Percentiles rank a stretch among this genome's conserved stretches.
phyloP scores from a whole-genome alignment of 257 asterid species.

The Primulina huaijiensis region DNA sequence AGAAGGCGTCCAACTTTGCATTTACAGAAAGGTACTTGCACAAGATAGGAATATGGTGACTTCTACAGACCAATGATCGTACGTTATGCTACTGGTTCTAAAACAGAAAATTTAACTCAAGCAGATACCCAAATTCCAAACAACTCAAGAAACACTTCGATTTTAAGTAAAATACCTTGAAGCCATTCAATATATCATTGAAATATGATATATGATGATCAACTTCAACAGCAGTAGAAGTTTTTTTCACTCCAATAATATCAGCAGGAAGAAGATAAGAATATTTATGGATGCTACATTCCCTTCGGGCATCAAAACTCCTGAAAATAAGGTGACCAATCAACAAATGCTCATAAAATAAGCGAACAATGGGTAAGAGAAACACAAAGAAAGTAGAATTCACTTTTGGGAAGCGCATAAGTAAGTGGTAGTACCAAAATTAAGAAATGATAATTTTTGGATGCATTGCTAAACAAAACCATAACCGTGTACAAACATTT shows the following conservation, averaged over 20 bases:
- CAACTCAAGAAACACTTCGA: background rate
- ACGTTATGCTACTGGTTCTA: background rate
- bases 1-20: background rate
- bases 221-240: conserved; percentile 11
- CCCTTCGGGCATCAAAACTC: conserved; percentile 89
- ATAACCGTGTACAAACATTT: background rate
- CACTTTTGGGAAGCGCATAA: background rate
- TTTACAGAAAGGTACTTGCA: background rate
- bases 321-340: conserved; percentile 37
- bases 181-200: background rate
- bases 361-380: background rate
- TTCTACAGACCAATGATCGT: background rate
- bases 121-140: background rate
- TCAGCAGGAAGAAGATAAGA: conserved; percentile 90
- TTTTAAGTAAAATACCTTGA: background rate
- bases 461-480: background rate
- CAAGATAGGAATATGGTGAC: background rate
- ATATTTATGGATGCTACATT: conserved; percentile 78
- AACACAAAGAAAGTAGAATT: background rate
- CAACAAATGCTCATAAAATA: background rate
- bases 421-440: background rate
- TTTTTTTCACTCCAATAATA: conserved; percentile 65
- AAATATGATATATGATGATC: background rate
- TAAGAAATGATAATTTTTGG: background rate
- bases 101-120: background rate